phyloP scores from a whole-genome alignment of 306 rosid species.

The Prinsepia uniflora region DNA sequence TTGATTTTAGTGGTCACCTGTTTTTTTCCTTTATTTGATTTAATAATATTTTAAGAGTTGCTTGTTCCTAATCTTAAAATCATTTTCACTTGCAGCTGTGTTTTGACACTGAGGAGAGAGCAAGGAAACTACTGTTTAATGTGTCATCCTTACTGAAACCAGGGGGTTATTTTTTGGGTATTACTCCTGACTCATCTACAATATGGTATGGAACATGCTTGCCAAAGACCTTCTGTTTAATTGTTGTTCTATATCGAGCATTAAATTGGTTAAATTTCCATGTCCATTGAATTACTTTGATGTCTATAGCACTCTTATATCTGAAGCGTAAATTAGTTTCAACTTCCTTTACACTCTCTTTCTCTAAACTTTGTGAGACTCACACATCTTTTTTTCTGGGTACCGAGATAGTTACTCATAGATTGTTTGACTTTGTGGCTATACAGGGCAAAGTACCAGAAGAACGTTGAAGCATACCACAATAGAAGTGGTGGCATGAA shows the following conservation, averaged over 20 bases:
- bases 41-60: not conserved
- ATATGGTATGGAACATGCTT: slow-evolving; percentile 74
- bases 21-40: not conserved
- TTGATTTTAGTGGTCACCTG: slow-evolving; percentile 6
- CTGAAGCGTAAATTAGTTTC: not conserved
- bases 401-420: not conserved
- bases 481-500: slow-evolving; percentile 83
- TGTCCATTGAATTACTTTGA: not conserved
- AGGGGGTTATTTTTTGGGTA: slow-evolving; percentile 97
- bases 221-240: slow-evolving; percentile 16
- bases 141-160: slow-evolving; percentile 87
- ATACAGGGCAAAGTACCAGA: slow-evolving; percentile 94
- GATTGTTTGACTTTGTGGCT: slow-evolving; percentile 8
- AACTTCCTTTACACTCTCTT: no score
- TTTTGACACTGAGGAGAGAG: slow-evolving; percentile 91
- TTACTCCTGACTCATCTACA: slow-evolving; percentile 98
- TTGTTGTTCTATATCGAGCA: not conserved
- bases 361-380: no score
- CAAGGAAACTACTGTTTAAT: slow-evolving; percentile 68
- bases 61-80: slow-evolving; percentile 15
- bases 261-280: not conserved
- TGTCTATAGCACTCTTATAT: not conserved
- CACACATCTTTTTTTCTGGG: not conserved
- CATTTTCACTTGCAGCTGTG: slow-evolving; percentile 56
- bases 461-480: slow-evolving; percentile 96